phyloP scores from a whole-genome alignment of 179 eudicot genomes.

The Beta corolliflora region DNA sequence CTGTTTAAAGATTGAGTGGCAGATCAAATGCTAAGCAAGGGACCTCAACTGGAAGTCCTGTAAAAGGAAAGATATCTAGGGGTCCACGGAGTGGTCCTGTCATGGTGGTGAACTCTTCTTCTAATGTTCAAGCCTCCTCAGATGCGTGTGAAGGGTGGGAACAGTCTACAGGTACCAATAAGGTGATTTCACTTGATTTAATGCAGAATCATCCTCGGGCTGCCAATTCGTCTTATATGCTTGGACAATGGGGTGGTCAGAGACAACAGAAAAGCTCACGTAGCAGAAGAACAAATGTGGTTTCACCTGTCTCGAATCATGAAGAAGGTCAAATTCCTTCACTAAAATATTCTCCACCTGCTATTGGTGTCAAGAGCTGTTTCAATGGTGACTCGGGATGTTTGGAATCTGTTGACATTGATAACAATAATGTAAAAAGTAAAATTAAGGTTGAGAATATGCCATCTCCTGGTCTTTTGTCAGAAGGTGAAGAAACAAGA shows the following conservation, averaged over 20 bases:
- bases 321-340: slow-evolving; percentile 59
- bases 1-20: slow-evolving; percentile 18
- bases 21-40: slow-evolving; percentile 49
- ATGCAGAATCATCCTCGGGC: slow-evolving; percentile 33
- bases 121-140: slow-evolving; percentile 47
- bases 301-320: slow-evolving; percentile 64
- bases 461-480: slow-evolving; percentile 56
- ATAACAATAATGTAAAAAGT: slow-evolving; percentile 36
- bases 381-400: slow-evolving; percentile 42
- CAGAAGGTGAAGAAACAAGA: slow-evolving; percentile 72
- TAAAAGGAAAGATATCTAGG: slow-evolving; percentile 69
- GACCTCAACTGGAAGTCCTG: slow-evolving; percentile 41
- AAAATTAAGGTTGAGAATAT: slow-evolving; percentile 56
- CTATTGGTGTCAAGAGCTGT: slow-evolving; percentile 42
- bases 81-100: slow-evolving; percentile 59
- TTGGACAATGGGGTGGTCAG: slow-evolving; percentile 87
- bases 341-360: slow-evolving; percentile 59
- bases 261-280: slow-evolving; percentile 83
- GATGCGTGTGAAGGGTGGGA: slow-evolving; percentile 68
- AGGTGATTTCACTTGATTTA: slow-evolving; percentile 44
- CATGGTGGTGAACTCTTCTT: slow-evolving; percentile 45
- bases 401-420: slow-evolving; percentile 40
- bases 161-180: slow-evolving; percentile 44
- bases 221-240: slow-evolving; percentile 60
- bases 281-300: slow-evolving; percentile 71